phyloP scores from a whole-genome alignment of 2,329 filamentous ascomycete genomes.

The Phialocephala subalpina region DNA sequence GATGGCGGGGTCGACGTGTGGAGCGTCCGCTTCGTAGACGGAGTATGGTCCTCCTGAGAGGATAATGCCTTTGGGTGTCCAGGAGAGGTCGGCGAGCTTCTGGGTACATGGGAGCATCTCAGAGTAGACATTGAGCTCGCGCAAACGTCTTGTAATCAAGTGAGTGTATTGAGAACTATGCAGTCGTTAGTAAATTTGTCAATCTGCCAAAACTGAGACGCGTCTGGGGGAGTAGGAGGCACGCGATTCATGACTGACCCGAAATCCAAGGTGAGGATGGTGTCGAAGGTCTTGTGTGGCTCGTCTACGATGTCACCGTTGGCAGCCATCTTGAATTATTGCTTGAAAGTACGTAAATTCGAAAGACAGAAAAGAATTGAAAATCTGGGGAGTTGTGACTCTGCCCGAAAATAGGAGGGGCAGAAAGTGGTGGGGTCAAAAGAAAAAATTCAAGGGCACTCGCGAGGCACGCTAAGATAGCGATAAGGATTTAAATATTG shows the following conservation, averaged over 20 bases:
- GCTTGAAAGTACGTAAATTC: background rate
- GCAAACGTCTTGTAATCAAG: constrained; percentile 68
- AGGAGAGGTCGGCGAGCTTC: constrained; percentile 78
- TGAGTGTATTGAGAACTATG: constrained; percentile 72
- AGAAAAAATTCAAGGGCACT: background rate
- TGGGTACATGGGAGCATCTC: constrained; percentile 91
- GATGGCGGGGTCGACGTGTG: constrained; percentile 82
- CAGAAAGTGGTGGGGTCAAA: constrained; percentile 2
- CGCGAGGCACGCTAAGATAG: constrained; percentile 16
- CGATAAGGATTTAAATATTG: background rate
- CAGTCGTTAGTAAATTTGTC: too few relatives aligned
- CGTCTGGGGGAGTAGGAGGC: constrained; percentile 10
- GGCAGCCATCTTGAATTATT: constrained; percentile 27
- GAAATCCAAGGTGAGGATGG: constrained; percentile 77
- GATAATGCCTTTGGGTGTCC: constrained; percentile 85
- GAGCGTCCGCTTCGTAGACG: constrained; percentile 81
- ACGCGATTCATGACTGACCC: constrained; percentile 48
- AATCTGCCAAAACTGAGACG: constrained; percentile 21
- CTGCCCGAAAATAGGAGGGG: constrained; percentile 3
- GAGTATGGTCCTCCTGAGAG: constrained; percentile 76
- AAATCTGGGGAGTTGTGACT: constrained; percentile 4
- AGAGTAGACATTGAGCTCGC: constrained; percentile 82
- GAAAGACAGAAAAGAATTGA: background rate
- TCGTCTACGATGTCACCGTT: constrained; percentile 33
- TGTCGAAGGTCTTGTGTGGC: constrained; percentile 49